phyloP scores from a whole-genome alignment of 352 stramenopile species.

The Globisporangium abappressorium region DNA sequence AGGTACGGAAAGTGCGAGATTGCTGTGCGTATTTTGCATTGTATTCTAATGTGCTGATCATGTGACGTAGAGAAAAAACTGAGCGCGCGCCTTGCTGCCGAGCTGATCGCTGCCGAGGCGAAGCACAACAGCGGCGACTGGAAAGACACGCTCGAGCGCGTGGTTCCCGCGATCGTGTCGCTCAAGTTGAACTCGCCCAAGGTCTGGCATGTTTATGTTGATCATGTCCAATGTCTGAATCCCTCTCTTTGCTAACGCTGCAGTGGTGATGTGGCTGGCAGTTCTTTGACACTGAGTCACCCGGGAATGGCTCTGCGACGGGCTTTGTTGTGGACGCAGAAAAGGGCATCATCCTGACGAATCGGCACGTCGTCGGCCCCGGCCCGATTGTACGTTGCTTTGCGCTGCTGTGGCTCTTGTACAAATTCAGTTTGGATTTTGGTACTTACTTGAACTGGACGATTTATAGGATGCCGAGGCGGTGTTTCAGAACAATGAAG shows the following conservation, averaged over 20 bases:
- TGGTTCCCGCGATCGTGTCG: slow-evolving; percentile 83
- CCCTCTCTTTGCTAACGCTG: background rate
- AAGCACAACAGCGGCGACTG: slow-evolving; percentile 71
- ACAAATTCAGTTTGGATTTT: too few species aligned
- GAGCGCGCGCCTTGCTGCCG: slow-evolving; percentile 57
- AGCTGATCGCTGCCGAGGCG: slow-evolving; percentile 63
- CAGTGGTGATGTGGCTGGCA: slow-evolving; percentile 26
- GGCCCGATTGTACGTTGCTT: slow-evolving; percentile 65
- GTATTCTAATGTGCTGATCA: background rate
- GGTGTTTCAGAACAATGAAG: slow-evolving; percentile 93
- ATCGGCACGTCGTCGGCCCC: slow-evolving; percentile 89
- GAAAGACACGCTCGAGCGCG: slow-evolving; percentile 82
- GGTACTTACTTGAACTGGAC: too few species aligned
- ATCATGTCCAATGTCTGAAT: background rate
- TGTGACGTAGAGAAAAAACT: slow-evolving; percentile 47
- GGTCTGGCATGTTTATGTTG: slow-evolving; percentile 24
- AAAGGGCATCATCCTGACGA: slow-evolving; percentile 91
- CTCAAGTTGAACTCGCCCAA: slow-evolving; percentile 89
- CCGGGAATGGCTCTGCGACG: slow-evolving; percentile 87
- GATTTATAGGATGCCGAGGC: slow-evolving; percentile 74
- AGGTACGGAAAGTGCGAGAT: slow-evolving; percentile 18
- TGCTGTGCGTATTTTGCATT: background rate
- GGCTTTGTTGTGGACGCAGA: slow-evolving; percentile 92
- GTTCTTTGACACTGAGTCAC: slow-evolving; percentile 89
- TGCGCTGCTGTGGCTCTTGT: background rate